phyloP scores from a whole-genome alignment of 495 filamentous ascomycete genomes.

The Aspergillus affinis region DNA sequence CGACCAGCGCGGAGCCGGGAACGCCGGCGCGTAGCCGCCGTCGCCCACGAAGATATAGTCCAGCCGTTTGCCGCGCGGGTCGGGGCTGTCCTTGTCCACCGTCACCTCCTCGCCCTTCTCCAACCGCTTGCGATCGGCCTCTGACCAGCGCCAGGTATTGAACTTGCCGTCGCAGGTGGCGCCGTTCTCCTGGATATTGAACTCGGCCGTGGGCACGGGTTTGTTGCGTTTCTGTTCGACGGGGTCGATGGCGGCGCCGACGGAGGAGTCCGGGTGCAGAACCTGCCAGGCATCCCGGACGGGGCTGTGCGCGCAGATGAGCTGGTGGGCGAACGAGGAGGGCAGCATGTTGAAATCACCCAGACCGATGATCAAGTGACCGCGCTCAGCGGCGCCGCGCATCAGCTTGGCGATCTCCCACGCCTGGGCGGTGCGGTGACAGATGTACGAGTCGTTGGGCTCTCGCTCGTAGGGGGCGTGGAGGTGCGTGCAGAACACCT shows the following conservation, averaged over 20 bases:
- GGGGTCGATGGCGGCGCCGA: constrained; percentile 65
- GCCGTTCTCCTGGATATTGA: constrained; percentile 77
- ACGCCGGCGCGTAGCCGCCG: constrained; percentile 33
- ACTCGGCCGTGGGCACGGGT: constrained; percentile 65
- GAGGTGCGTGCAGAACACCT: constrained; percentile 94
- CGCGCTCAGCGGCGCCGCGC: constrained; percentile 77
- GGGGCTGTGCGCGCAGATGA: constrained; percentile 76
- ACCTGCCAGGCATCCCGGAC: constrained; percentile 81
- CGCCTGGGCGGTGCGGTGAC: constrained; percentile 90
- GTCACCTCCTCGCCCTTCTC: constrained; percentile 55
- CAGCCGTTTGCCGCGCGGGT: constrained; percentile 78
- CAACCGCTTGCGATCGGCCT: constrained; percentile 58
- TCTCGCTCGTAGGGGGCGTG: constrained; percentile 87
- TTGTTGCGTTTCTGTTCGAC: constrained; percentile 53
- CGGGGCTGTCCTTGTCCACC: constrained; percentile 58
- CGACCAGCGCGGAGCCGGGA: constrained; percentile 53
- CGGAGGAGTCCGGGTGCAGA: constrained; percentile 74
- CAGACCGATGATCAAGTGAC: constrained; percentile 78
- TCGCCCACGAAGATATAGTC: constrained; percentile 87
- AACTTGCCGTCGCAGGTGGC: constrained; percentile 80
- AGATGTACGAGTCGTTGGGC: constrained; percentile 79
- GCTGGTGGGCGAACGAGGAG: constrained; percentile 77
- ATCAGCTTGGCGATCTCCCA: constrained; percentile 96
- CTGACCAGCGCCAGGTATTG: constrained; percentile 93
- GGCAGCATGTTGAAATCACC: constrained; percentile 98